Percentiles rank a stretch among this genome's conserved stretches.
These are phyloP conservation scores for Neurospora sp. DNA, from an alignment of 495 filamentous ascomycete genomes.

Conservation along the genomic window DNA sequence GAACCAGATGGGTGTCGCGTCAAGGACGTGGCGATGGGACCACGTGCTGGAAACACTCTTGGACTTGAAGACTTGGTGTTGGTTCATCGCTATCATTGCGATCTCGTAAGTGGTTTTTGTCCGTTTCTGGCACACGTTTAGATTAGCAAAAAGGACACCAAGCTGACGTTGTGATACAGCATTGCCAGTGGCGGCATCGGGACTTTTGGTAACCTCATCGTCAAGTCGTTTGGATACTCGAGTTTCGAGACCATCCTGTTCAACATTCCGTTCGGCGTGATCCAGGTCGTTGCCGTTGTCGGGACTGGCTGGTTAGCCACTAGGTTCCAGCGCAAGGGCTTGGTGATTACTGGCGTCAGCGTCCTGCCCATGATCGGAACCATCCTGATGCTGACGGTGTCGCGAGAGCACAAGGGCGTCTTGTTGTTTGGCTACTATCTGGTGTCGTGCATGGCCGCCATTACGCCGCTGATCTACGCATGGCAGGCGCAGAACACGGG, in stretches of 20 bases:
- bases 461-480: too few relatives aligned
- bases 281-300: conserved; percentile 36
- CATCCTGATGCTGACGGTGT: conserved; percentile 42
- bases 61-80: conserved; percentile 58
- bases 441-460: too few relatives aligned
- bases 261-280: conserved; percentile 53
- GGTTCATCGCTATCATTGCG: conserved; percentile 49
- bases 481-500: not conserved
- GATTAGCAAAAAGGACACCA: not conserved
- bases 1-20: conserved; percentile 38
- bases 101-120: conserved; percentile 24
- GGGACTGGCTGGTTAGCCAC: conserved; percentile 38
- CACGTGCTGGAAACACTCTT: conserved; percentile 48
- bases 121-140: not conserved
- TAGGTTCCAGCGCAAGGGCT: conserved; percentile 42
- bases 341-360: conserved; percentile 44
- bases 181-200: conserved; percentile 44
- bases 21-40: conserved; percentile 32
- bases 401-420: conserved; percentile 34
- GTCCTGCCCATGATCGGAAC: conserved; percentile 46
- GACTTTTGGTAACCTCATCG: conserved; percentile 55
- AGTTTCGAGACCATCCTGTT: conserved; percentile 52
- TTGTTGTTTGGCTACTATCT: not conserved
- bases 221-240: conserved; percentile 51
- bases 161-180: not conserved